phyloP scores from a whole-genome alignment of 2,329 filamentous ascomycete genomes.

The Seiridium cupressi region DNA sequence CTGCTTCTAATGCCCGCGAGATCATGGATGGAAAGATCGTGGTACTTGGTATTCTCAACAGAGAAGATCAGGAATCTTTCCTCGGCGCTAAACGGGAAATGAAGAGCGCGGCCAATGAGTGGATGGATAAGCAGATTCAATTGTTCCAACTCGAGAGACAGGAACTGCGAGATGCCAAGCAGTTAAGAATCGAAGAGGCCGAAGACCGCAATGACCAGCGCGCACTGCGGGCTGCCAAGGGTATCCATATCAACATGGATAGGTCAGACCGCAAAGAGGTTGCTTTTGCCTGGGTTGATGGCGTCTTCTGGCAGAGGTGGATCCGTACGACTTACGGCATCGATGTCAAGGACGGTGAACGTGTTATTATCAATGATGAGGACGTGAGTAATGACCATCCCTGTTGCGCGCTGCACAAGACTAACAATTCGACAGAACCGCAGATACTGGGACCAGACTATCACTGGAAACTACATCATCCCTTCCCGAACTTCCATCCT shows the following conservation, averaged over 20 bases:
- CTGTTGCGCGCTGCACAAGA: neutral
- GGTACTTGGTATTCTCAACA: constrained; percentile 85
- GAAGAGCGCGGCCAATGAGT: constrained; percentile 93
- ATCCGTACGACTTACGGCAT: constrained; percentile 92
- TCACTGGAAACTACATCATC: constrained; percentile 85
- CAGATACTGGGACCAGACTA: constrained; percentile 91
- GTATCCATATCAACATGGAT: constrained; percentile 87
- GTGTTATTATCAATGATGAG: constrained; percentile 95
- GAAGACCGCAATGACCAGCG: constrained; percentile 90
- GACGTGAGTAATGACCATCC: constrained; percentile 63
- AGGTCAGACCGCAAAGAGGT: constrained; percentile 85
- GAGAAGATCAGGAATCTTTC: constrained; percentile 78
- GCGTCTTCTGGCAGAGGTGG: constrained; percentile 97
- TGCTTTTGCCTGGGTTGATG: constrained; percentile 95
- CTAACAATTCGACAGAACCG: constrained; percentile 61
- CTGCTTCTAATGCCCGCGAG: constrained; percentile 84
- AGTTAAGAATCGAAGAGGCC: constrained; percentile 92
- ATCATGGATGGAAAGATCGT: constrained; percentile 95
- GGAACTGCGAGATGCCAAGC: constrained; percentile 90
- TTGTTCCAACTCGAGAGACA: constrained; percentile 91
- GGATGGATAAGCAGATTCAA: constrained; percentile 95
- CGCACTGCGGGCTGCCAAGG: constrained; percentile 82
- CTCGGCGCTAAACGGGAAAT: constrained; percentile 78
- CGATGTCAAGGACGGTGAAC: constrained; percentile 81
- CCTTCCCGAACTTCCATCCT: constrained; percentile 87